Evolutionary conservation across 2,329 filamentous ascomycete genomes (phyloP).

Genomic region (Calycina herbarum): DNA sequence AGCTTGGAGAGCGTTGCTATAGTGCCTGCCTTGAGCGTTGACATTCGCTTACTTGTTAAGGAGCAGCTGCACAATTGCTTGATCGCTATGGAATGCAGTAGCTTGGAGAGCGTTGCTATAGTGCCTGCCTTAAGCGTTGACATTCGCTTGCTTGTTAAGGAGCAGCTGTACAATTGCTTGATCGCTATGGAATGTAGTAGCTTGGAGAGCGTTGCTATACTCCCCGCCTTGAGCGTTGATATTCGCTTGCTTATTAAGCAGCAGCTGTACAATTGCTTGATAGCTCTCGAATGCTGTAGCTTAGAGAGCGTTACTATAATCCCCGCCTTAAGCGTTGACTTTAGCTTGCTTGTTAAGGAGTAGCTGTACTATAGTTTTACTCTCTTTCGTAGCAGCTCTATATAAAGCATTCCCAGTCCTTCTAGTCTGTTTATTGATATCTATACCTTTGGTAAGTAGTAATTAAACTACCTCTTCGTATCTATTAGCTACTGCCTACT

Average conservation of each 20-base stretch:
- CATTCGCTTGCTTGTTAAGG: too few relatives aligned
- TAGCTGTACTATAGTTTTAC: not conserved
- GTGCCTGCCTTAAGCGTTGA: too few relatives aligned
- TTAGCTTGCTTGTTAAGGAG: not conserved
- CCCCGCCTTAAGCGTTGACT: too few relatives aligned
- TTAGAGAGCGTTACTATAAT: not conserved
- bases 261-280: not conserved
- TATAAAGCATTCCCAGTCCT: conserved; percentile 1
- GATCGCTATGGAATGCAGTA: too few relatives aligned
- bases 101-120: too few relatives aligned
- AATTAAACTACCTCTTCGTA: conserved; percentile 34
- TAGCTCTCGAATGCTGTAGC: not conserved
- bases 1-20: too few relatives aligned
- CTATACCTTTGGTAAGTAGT: conserved; percentile 33
- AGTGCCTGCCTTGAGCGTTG: too few relatives aligned
- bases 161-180: not conserved
- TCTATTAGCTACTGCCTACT: conserved; percentile 18
- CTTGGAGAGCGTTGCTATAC: conserved; percentile 1
- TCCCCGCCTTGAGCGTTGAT: not conserved
- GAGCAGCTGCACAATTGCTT: too few relatives aligned
- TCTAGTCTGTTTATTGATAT: conserved; percentile 24
- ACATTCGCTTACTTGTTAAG: too few relatives aligned
- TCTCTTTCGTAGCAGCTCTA: not conserved
- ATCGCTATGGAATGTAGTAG: not conserved
- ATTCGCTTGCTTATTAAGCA: not conserved